Evolutionary conservation across 1,139 yeast genomes (phyloP), one percentile per base, ranked within the genome.

Genomic region (Yamadazyma jaroonii): DNA sequence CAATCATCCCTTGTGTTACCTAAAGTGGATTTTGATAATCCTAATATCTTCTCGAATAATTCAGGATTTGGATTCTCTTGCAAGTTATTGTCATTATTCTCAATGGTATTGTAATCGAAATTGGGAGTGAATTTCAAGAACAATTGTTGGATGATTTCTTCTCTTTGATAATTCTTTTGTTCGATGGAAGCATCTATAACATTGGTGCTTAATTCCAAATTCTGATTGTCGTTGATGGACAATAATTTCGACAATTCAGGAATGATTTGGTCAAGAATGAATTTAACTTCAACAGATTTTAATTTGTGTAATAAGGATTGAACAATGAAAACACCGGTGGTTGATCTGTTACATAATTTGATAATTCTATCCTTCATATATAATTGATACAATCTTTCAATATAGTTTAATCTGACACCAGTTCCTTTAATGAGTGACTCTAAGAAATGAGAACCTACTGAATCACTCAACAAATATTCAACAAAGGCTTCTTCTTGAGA

Each of bases 391-490:
- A 90, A 61, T 50, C 95, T 74, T 49, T 82, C 85, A 31, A 84
- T 76, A 52, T 79, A 79, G 48, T 79, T 82, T 43, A 77, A 62
- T 47, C 94, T 80, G 35, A 84, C 84, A 11, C 76, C 75, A 38
- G 75, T 77, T 42, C 67, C 65, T 35, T 75, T 77, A 37, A 90
- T 69, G 15, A 81, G 74, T 13, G 82, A 74, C 59, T 90, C 90
- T 30, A 90, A 67, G 64, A 90, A 89, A 61, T 89, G 97, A 1
- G 95, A 84, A 1, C 97, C 98, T 11, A 89, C 88, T 1, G 95
- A 72, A 54, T 90, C 96, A 6, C 94, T 81, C 36, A 90, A 64
- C 40, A 90, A 68, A 54, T 85, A 85, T 56, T 89, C 96, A 29
- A 89, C 83, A 57, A 84, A 89, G 1, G 92, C 78, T 46, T 79